Conservation (phyloP, 495 filamentous ascomycete genomes). For the Mytilinidion resinicola region DNA sequence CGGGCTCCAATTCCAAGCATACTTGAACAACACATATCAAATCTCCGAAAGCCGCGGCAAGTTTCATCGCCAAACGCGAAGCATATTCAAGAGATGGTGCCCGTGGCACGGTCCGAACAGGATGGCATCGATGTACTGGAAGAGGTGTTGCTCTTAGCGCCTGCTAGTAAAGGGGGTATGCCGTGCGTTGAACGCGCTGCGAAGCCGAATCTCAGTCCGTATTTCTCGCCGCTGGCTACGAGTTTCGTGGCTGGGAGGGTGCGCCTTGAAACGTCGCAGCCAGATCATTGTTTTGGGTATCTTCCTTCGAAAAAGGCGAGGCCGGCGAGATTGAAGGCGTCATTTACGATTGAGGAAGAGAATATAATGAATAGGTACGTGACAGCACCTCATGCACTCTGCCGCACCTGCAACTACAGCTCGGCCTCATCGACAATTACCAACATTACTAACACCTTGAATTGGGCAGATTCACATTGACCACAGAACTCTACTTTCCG, state of each 20-base stretch:
- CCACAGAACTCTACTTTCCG: constrained; percentile 11
- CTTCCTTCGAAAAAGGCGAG: constrained; percentile 11
- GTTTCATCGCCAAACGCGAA: constrained; percentile 7
- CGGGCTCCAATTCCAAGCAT: constrained; percentile 3
- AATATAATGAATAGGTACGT: constrained; percentile 11
- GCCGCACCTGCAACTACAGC: constrained; percentile 1
- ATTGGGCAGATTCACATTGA: constrained; percentile 12
- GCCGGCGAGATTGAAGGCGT: constrained; percentile 6
- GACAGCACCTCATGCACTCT: constrained; percentile 5
- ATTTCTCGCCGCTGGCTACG: constrained; percentile 9
- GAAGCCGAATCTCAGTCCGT: constrained; percentile 8
- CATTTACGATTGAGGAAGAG: constrained; percentile 11
- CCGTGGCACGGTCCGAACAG: constrained; percentile 8
- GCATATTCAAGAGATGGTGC: constrained; percentile 3
- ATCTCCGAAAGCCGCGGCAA: constrained; percentile 8
- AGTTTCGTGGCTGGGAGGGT: constrained; percentile 8
- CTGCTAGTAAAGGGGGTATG: constrained; percentile 8
- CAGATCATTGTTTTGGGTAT: constrained; percentile 8
- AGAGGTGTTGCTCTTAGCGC: constrained; percentile 4
- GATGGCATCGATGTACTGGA: constrained; percentile 7
- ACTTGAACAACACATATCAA: constrained; percentile 8
- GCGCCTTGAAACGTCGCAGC: constrained; percentile 10
- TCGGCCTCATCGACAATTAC: constrained; percentile 3
- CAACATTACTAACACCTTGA: constrained; percentile 8
- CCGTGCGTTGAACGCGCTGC: constrained; percentile 7